A percentile compares a stretch with the other conserved stretches of the same genome.
Evolutionary conservation across 163 green algal species (phyloP).

Genomic region (Scenedesmus sp.): DNA sequence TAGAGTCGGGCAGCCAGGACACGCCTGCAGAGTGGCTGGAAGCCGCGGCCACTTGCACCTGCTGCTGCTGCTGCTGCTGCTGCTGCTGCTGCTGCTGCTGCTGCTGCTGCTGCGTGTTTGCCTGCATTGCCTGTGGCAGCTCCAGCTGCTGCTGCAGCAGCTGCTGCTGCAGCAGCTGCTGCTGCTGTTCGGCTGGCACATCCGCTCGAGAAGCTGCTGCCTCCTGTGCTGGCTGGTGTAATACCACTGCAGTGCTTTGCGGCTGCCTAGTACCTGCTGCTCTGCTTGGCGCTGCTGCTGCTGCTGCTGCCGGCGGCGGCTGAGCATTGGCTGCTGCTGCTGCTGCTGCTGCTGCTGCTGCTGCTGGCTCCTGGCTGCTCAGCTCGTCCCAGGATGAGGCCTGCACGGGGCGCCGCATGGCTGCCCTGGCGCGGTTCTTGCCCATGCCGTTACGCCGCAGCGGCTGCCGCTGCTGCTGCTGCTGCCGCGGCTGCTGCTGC

Average conservation of each 20-base stretch:
- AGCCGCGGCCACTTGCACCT: background rate
- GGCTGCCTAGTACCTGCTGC: background rate
- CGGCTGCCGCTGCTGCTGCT: background rate
- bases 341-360: background rate
- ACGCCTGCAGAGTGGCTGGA: background rate
- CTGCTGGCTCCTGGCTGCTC: background rate
- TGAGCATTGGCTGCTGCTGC: background rate
- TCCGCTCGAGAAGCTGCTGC: background rate
- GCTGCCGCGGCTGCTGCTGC: background rate
- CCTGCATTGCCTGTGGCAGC: background rate
- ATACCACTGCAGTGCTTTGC: background rate
- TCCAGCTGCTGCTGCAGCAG: conserved; percentile 36
- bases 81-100: no score
- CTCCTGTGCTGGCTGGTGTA: background rate
- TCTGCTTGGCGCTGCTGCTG: background rate
- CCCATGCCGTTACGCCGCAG: background rate
- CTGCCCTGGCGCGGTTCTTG: background rate
- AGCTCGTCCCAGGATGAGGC: background rate
- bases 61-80: background rate
- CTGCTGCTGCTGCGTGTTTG: no score
- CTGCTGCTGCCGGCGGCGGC: conserved; percentile 10
- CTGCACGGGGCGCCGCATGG: background rate
- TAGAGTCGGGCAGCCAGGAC: background rate
- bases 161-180: background rate
- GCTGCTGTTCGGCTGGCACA: background rate